Evolutionary conservation across 495 filamentous ascomycete species (phyloP), one percentile per base, ranked within the genome.

Genomic region (Haplographium delicatum): DNA sequence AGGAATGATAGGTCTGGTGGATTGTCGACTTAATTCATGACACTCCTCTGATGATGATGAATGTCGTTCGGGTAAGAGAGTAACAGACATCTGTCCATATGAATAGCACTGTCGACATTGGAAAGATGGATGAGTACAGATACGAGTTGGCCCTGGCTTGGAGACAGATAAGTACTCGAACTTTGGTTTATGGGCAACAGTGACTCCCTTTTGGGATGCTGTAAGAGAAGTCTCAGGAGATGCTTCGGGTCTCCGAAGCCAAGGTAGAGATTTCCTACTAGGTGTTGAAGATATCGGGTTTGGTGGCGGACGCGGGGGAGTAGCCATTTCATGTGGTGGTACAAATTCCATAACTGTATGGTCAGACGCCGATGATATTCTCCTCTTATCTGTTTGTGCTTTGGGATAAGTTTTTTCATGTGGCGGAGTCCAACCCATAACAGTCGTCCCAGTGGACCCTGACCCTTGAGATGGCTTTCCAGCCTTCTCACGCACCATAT

Each of bases 321-420:
- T 13, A 31, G 6, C 6, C 16, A 9, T 51, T 24, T 60, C 57
- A 38, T 60, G 52, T 6, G 52, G 57, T 18, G 63, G 62, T 5
- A 60, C 64, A 44, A 65, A 68, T 5, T 60, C 63, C 15, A 66
- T 49, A 23, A 59, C 27, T 38, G 51, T 50, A 30, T 44, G 35
- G 16, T 46, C 44, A 5, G 43, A 48, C 1, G 51, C 51, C 13
- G 35, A 10, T 38, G 48, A 54, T 5, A 45, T 30, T 30, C 16
- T 4, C 18, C 23, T 13, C 25, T 20, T 39, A 28, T 28, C 44
- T 20, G 20, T 22, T 26, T 24, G n/a, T 2, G 19, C 19, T 33
- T 33, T 27, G 22, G 39, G 18, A 19, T 47, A 39, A 19, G 19
- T 51, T 18, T 54, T 43, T 27, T 59, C 56, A 33, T 59, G 47